Evolutionary conservation across 2,329 filamentous ascomycete genomes (phyloP).

Genomic region (Pseudogymnoascus pannorum): DNA sequence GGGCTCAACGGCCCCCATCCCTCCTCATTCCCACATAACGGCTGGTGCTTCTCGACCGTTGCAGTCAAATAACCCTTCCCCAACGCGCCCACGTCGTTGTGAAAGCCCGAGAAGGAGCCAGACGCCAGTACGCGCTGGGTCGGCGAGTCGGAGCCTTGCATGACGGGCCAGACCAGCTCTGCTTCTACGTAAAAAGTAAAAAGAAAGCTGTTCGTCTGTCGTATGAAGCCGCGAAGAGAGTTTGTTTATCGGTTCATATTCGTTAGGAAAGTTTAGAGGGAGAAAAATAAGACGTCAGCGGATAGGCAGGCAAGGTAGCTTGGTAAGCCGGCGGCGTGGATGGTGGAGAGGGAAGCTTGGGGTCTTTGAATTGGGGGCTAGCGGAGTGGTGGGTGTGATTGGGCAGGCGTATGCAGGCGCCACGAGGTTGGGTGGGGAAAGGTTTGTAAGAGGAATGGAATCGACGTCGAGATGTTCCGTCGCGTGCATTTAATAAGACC

Average conservation of each 20-base stretch:
- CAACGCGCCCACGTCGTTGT: slow-evolving; percentile 39
- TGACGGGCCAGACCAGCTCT: slow-evolving; percentile 11
- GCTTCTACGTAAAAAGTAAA: not conserved
- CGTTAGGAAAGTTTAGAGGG: not conserved
- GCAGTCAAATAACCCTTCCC: slow-evolving; percentile 53
- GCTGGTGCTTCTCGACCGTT: slow-evolving; percentile 41
- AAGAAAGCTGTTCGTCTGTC: not conserved
- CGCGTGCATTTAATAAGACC: not conserved
- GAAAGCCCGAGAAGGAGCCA: slow-evolving; percentile 55
- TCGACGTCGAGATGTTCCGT: not conserved
- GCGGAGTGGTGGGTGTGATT: not conserved
- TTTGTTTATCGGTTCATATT: not conserved
- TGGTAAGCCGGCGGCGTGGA: slow-evolving; percentile 4
- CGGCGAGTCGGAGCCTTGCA: slow-evolving; percentile 13
- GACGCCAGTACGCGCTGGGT: slow-evolving; percentile 34
- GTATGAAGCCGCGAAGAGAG: not conserved
- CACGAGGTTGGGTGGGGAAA: not conserved
- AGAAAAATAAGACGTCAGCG: slow-evolving; percentile 6
- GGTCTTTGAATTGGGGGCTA: not conserved
- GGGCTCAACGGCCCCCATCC: slow-evolving; percentile 94
- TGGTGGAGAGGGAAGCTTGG: slow-evolving; percentile 6
- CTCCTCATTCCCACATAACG: slow-evolving; percentile 80
- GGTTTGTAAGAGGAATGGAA: slow-evolving; percentile 1
- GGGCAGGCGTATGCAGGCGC: not conserved
- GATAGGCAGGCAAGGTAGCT: slow-evolving; percentile 5